Evolutionary conservation across 2,329 filamentous ascomycete species (phyloP).

Genomic region (Simplicillium aogashimaense): DNA sequence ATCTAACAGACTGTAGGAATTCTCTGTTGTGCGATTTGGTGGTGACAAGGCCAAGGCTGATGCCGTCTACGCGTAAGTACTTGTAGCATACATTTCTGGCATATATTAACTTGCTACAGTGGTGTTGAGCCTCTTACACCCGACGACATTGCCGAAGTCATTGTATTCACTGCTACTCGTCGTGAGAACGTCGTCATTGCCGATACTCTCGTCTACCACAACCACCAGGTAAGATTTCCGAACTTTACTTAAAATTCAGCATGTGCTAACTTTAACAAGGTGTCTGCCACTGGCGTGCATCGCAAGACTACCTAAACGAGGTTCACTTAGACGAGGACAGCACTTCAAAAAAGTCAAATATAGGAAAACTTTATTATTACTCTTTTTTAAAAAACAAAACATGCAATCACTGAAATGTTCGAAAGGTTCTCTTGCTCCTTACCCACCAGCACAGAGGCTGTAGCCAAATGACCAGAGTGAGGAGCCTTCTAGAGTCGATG

Average conservation of each 20-base stretch:
- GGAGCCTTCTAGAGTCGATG: slow-evolving; percentile 28
- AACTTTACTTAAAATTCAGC: no score
- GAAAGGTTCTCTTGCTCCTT: slow-evolving; percentile 31
- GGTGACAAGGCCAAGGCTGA: slow-evolving; percentile 85
- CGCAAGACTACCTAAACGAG: not conserved
- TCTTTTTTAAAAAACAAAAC: not conserved
- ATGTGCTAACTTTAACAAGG: slow-evolving; percentile 19
- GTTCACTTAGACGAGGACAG: not conserved
- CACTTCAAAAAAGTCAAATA: slow-evolving; percentile 4
- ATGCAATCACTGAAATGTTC: slow-evolving; percentile 18
- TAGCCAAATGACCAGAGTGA: slow-evolving; percentile 14
- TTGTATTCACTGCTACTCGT: slow-evolving; percentile 76
- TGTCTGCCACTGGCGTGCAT: slow-evolving; percentile 27
- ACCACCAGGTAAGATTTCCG: slow-evolving; percentile 50
- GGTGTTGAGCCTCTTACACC: slow-evolving; percentile 76
- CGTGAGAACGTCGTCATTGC: slow-evolving; percentile 87
- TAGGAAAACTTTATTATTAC: not conserved
- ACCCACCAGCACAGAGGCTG: slow-evolving; percentile 20
- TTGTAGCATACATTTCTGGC: slow-evolving; percentile 4
- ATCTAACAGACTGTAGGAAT: slow-evolving; percentile 50
- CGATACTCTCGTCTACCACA: slow-evolving; percentile 79
- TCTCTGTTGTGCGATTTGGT: slow-evolving; percentile 78
- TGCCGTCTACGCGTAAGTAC: slow-evolving; percentile 69
- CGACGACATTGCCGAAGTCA: slow-evolving; percentile 82
- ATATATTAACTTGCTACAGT: slow-evolving; percentile 24